Percentiles rank a stretch among this genome's conserved stretches.
Conservation (phyloP, 495 filamentous ascomycete genomes). For the Astrocystis sublimbata region DNA sequence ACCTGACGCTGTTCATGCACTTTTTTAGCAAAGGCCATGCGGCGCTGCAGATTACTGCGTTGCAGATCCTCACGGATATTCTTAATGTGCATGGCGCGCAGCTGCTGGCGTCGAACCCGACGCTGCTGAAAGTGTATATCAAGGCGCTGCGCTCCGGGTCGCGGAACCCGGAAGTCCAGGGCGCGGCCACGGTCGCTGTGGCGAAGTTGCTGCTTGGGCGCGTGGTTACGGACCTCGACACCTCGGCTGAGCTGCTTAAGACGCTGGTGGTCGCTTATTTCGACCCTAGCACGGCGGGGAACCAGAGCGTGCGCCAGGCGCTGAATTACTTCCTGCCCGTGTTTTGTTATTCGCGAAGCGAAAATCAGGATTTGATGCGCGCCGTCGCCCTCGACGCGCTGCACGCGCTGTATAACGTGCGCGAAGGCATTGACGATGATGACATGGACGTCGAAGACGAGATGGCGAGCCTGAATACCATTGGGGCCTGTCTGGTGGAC, state of each 20-base stretch:
- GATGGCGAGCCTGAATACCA: conserved; percentile 73
- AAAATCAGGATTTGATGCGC: conserved; percentile 80
- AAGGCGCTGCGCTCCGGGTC: conserved; percentile 70
- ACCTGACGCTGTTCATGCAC: conserved; percentile 90
- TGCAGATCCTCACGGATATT: conserved; percentile 94
- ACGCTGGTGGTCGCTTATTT: conserved; percentile 85
- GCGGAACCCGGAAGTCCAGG: conserved; percentile 71
- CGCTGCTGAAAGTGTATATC: conserved; percentile 74
- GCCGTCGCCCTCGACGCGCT: conserved; percentile 67
- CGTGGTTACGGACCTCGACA: conserved; percentile 57
- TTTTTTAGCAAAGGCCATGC: conserved; percentile 94
- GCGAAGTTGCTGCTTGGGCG: conserved; percentile 84
- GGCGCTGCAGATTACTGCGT: conserved; percentile 79
- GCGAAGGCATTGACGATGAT: conserved; percentile 71
- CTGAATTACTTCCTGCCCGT: conserved; percentile 96
- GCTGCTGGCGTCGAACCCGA: conserved; percentile 58
- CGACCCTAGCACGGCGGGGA: conserved; percentile 78
- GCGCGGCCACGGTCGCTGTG: conserved; percentile 76
- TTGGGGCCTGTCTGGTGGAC: conserved; percentile 80
- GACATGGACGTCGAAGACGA: conserved; percentile 79
- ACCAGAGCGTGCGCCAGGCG: conserved; percentile 84
- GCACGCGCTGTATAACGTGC: conserved; percentile 63
- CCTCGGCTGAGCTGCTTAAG: conserved; percentile 70
- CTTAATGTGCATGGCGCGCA: conserved; percentile 81
- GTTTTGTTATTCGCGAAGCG: conserved; percentile 78